phyloP scores from a whole-genome alignment of 371 early-diverging fungal genomes.

The Syncephalis plumigaleata region DNA sequence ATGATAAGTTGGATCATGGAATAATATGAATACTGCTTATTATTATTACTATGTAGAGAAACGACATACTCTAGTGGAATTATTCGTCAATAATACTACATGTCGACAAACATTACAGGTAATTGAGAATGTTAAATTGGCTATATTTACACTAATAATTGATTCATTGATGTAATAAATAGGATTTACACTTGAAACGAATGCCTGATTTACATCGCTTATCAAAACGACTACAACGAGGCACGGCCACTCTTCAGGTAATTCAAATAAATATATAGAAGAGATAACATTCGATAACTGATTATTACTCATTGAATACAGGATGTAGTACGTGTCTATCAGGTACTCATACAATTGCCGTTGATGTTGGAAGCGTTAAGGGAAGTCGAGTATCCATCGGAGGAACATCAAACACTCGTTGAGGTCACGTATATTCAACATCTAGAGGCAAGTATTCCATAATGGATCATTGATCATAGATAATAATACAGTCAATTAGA shows the following conservation, averaged over 20 bases:
- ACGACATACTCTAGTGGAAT: constrained; percentile 64
- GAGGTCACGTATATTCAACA: constrained; percentile 22
- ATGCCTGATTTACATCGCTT: constrained; percentile 82
- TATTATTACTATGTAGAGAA: constrained; percentile 18
- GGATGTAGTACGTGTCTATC: constrained; percentile 84
- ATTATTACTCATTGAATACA: constrained; percentile 10
- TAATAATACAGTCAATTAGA: constrained; percentile 11
- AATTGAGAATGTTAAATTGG: neutral
- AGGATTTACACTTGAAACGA: constrained; percentile 49
- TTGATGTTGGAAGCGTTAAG: constrained; percentile 34
- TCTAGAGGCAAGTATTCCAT: constrained; percentile 12
- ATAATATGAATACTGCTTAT: no score
- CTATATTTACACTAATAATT: constrained; percentile 3
- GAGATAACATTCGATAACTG: neutral
- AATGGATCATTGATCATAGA: neutral
- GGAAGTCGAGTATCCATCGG: constrained; percentile 17
- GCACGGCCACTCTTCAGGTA: constrained; percentile 57
- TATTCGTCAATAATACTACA: constrained; percentile 47
- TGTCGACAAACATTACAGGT: constrained; percentile 50
- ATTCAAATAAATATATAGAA: neutral
- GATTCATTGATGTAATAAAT: neutral
- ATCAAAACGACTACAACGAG: constrained; percentile 63
- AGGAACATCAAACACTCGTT: constrained; percentile 21
- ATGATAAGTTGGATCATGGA: no score
- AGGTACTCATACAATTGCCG: constrained; percentile 64